Conservation (phyloP, 129 eudicot species). For the Lonicera japonica region DNA sequence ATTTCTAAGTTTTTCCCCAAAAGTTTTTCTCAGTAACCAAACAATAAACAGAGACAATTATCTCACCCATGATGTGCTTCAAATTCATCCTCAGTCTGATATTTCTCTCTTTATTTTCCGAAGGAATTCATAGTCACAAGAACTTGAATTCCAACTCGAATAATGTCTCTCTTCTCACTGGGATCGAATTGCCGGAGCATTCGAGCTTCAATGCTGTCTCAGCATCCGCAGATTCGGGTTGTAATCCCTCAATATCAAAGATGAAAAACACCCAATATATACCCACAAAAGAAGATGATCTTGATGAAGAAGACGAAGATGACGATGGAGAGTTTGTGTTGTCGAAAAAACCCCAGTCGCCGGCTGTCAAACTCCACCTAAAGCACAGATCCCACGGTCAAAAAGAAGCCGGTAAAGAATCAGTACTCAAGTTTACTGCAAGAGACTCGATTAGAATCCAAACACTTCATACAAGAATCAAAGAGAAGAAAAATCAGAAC, state of each 20-base stretch:
- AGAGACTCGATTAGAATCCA: conserved; percentile 64
- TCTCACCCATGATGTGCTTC: conserved; percentile 32
- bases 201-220: conserved; percentile 37
- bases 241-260: conserved; percentile 31
- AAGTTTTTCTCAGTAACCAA: background rate
- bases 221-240: conserved; percentile 36
- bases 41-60: background rate
- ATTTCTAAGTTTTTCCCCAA: background rate
- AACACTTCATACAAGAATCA: conserved; percentile 51
- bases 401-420: conserved; percentile 29
- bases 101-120: conserved; percentile 16
- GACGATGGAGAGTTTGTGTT: too few relatives aligned
- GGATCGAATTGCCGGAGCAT: conserved; percentile 50
- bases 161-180: conserved; percentile 40
- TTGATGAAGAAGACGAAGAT: too few relatives aligned
- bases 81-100: conserved; percentile 21
- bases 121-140: conserved; percentile 14
- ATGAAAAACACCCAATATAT: background rate
- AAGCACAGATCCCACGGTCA: conserved; percentile 36
- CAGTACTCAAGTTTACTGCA: conserved; percentile 39
- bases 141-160: conserved; percentile 19
- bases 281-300: too few relatives aligned
- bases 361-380: conserved; percentile 49
- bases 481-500: conserved; percentile 62
- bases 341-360: too few relatives aligned